Base-by-base conservation (phyloP, 2,329 filamentous ascomycete species). In the Falciphora oryzae region DNA sequence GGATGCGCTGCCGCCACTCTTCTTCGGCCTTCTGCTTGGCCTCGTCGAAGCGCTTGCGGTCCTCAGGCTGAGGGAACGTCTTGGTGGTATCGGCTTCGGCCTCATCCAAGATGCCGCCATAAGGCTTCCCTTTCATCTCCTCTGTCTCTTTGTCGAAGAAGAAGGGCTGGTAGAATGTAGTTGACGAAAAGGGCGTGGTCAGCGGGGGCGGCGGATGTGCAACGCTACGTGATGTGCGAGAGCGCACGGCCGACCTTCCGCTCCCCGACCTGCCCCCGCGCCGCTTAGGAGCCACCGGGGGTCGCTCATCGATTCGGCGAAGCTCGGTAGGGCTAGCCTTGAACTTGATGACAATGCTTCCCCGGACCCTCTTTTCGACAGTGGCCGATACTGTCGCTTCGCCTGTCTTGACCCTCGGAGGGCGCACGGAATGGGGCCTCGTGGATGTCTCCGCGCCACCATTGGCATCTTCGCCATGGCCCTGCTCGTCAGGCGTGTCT, bases 21-120 rank as follows among this genome's bases (percentile, higher is more conserved):
- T 96, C 91, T 75, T 98, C 95, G 0, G 94, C 94, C 71, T 90
- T 92, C 71, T 93, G 89, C 66, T 95, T 92, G 25, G 95, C 93
- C 69, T 92, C 87, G 70, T 97, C 93, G 70, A 99, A 99, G 13
- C 89, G 88, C 67, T 90, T 88, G 60, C 94, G 88, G 74, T 99
- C 95, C 63, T 88, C 85, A 59, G 89, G 84, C 44, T 87, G 85
- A 0, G 95, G 95, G 56, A 97, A 83, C 0, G 95, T 98, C 71
- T 91, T 91, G 2, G 90, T 88, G 0, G 95, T 99, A 72, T 98
- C 94, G 1, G 93, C 93, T 74, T 99, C 94, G 0, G 83, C 82
- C 75, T 98, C 94, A 0, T 86, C 91, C 32, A 99, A 81, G 63
- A 99, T 96, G 1, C 95, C 95, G 32, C 95, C 95, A 69, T 98